These are phyloP conservation scores for Blepharisma stoltei DNA, from an alignment of 73 alveolate genomes.

Conservation along the genomic window DNA sequence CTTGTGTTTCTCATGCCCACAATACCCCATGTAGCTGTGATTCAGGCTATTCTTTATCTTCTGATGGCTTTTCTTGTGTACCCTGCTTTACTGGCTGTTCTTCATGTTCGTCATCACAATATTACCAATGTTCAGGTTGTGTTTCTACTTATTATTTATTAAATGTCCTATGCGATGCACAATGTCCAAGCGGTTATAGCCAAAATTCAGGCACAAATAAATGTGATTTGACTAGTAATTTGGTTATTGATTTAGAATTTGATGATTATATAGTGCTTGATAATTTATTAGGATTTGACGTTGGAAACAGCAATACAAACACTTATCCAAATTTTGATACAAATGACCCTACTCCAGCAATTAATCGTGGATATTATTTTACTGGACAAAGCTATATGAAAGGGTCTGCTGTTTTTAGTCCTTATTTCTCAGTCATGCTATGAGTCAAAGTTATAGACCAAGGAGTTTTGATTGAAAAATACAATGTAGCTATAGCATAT, in stretches of 20 bases:
- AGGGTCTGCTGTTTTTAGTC: neutral
- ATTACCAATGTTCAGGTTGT: neutral
- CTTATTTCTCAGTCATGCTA: neutral
- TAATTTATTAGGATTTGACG: neutral
- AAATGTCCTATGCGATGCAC: neutral
- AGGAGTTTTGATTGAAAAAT: neutral
- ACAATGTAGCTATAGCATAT: too few relatives aligned
- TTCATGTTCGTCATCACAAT: neutral
- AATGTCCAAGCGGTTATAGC: constrained; percentile 11
- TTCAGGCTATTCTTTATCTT: neutral
- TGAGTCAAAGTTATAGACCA: neutral
- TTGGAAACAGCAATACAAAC: neutral
- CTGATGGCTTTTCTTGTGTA: neutral
- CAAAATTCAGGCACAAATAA: neutral
- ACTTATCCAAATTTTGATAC: constrained; percentile 12
- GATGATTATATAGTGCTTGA: neutral
- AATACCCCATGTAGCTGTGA: constrained; percentile 6
- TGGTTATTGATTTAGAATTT: constrained; percentile 13
- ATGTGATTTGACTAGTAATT: neutral
- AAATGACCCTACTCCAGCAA: neutral
- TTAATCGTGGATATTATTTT: constrained; percentile 20
- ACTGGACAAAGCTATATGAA: neutral
- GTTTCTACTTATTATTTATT: neutral
- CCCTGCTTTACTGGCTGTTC: neutral
- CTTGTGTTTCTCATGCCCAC: neutral